Base-by-base conservation (phyloP, 441 rosid genomes). In the Euphorbia schlechtendalii region DNA sequence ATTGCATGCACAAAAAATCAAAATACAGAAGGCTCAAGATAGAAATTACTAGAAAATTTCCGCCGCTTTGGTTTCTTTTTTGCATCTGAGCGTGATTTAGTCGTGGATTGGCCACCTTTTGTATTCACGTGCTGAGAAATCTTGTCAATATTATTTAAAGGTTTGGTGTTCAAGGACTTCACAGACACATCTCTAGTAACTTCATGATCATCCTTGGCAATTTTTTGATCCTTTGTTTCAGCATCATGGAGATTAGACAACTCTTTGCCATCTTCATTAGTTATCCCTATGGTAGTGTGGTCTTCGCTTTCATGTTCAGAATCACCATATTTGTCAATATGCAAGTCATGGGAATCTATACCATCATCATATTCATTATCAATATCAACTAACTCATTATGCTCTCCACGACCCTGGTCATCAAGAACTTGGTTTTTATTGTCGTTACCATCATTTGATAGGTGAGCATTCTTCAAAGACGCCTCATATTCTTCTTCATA, bases 401-500 rank as follows among this genome's bases (percentile, higher is more conserved):
- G 68, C 57, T 27, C 74, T 58, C 76, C 72, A 10, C 14, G 49
- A 32, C 64, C 68, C 53, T 81, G 77, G 20, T 61, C 73, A 32
- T 73, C 76, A 59, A 73, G 67, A 21, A 56, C 40, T 54, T 25
- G 69, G 53, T 49, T 60, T 41, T 58, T 71, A 18, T 64, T 66
- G 12, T 68, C 78, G 63, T 68, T 65, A 45, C 43, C 73, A 7
- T 64, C 72, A 64, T 28, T 68, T 11, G 73, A 71, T 18, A 66
- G 68, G 43, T 75, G 81, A 43, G 71, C 71, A 68, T 67, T 75
- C 65, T 78, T 81, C 60, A 91, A 67, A 22, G 98, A 86, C 38
- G 89, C 89, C 79, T 87, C 90, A 59, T 87, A 94, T 80, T 89
- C 90, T 0, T 74, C 86, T 81, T 94, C 96, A 71, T 85, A 94